Evolutionary conservation across 441 rosid species (phyloP).

Genomic region (Macaranga tanarius): DNA sequence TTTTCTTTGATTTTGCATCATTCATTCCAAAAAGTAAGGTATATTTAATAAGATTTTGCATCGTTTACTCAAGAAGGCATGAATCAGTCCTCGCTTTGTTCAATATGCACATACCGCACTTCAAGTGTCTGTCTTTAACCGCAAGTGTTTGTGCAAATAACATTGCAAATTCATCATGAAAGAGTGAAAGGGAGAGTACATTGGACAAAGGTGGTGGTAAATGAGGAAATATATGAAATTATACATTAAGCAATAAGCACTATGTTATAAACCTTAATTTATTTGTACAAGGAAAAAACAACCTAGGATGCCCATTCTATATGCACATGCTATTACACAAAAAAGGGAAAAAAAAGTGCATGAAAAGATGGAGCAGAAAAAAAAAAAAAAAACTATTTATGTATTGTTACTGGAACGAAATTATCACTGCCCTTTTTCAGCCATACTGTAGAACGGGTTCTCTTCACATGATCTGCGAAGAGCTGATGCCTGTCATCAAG

Average conservation of each 20-base stretch:
- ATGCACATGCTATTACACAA: conserved; percentile 2
- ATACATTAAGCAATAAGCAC: not conserved
- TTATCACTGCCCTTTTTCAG: conserved; percentile 37
- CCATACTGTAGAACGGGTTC: conserved; percentile 66
- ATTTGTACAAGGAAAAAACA: not conserved
- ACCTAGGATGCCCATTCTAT: not conserved
- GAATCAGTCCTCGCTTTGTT: too few relatives aligned
- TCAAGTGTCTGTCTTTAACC: too few relatives aligned
- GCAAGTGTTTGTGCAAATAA: too few relatives aligned
- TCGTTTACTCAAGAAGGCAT: too few relatives aligned
- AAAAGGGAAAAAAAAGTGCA: not conserved
- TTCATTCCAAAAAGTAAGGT: too few relatives aligned
- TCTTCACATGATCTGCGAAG: conserved; percentile 65
- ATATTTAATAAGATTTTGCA: too few relatives aligned
- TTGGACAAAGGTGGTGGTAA: not conserved
- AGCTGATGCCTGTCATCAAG: conserved; percentile 63
- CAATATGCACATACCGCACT: too few relatives aligned
- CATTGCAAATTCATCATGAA: too few relatives aligned
- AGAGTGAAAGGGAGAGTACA: not conserved
- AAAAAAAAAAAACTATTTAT: conserved; percentile 7
- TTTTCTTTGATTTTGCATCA: too few relatives aligned
- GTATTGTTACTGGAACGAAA: conserved; percentile 36
- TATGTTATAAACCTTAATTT: not conserved
- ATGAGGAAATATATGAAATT: not conserved
- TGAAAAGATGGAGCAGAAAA: not conserved